Evolutionary conservation across 768 basidiomycete species (phyloP).

Genomic region (Lactarius hengduanensis): DNA sequence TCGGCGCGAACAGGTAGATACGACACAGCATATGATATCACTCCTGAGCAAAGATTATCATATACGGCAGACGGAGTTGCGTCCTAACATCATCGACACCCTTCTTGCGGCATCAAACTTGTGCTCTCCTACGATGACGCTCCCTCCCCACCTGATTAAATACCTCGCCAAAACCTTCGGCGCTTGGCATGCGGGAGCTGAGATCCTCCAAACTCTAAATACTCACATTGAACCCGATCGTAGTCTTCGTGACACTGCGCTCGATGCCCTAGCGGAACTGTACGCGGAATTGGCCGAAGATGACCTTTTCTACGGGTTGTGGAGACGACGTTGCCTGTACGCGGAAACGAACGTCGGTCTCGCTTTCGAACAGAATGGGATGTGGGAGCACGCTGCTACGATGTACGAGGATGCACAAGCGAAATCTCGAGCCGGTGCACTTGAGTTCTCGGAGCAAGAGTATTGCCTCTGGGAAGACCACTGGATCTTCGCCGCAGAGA

Average conservation of each 20-base stretch:
- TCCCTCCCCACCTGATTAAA: slow-evolving; percentile 94
- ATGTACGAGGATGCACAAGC: slow-evolving; percentile 90
- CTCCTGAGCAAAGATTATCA: slow-evolving; percentile 94
- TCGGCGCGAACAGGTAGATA: slow-evolving; percentile 82
- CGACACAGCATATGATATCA: slow-evolving; percentile 86
- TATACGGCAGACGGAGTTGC: slow-evolving; percentile 79
- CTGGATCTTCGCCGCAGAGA: slow-evolving; percentile 94
- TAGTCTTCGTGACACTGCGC: slow-evolving; percentile 74
- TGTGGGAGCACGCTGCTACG: slow-evolving; percentile 91
- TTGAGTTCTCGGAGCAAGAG: slow-evolving; percentile 92
- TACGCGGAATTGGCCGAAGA: slow-evolving; percentile 97
- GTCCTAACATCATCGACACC: slow-evolving; percentile 91
- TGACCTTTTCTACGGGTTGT: slow-evolving; percentile 95
- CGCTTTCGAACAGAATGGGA: slow-evolving; percentile 92
- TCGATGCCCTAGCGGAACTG: slow-evolving; percentile 89
- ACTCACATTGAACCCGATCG: slow-evolving; percentile 77
- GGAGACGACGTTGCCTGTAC: slow-evolving; percentile 88
- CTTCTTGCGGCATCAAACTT: slow-evolving; percentile 80
- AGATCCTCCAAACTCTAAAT: slow-evolving; percentile 80
- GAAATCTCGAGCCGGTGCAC: slow-evolving; percentile 73
- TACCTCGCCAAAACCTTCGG: slow-evolving; percentile 95
- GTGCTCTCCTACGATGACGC: slow-evolving; percentile 82
- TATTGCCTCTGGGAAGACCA: slow-evolving; percentile 99
- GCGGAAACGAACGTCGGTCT: slow-evolving; percentile 85
- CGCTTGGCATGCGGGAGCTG: slow-evolving; percentile 90